Evolutionary conservation across 345 rosid genomes (phyloP).

Genomic region (Xanthoceras sorbifolium): DNA sequence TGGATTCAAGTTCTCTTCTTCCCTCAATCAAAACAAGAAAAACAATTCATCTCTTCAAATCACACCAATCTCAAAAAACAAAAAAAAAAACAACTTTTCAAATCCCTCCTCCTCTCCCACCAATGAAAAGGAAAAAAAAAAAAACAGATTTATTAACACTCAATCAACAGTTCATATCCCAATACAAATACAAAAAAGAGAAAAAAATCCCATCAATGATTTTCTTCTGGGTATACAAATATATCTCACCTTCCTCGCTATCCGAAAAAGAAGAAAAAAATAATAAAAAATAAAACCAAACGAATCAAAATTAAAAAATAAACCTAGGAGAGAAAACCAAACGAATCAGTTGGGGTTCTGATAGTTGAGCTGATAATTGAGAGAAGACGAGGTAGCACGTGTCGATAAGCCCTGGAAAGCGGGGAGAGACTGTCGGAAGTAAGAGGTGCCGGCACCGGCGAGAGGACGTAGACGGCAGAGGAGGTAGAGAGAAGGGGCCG

Average conservation of each 20-base stretch:
- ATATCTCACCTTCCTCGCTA: background rate
- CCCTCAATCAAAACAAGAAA: constrained; percentile 86
- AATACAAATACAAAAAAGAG: background rate
- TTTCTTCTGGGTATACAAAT: background rate
- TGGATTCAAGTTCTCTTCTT: constrained; percentile 75
- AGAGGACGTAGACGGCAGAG: too few relatives aligned
- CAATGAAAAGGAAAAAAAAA: background rate
- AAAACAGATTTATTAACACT: constrained; percentile 20
- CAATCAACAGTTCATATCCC: constrained; percentile 26
- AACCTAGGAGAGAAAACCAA: too few relatives aligned
- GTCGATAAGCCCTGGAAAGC: too few relatives aligned
- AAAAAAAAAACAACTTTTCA: constrained; percentile 11
- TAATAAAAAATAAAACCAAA: too few relatives aligned
- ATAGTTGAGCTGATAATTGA: too few relatives aligned
- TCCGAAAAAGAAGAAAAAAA: constrained; percentile 1
- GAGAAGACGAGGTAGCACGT: too few relatives aligned
- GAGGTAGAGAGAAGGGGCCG: too few relatives aligned
- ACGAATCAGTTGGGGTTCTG: too few relatives aligned
- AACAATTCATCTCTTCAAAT: constrained; percentile 76
- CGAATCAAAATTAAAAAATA: constrained; percentile 21
- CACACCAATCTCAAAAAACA: constrained; percentile 7
- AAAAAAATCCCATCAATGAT: constrained; percentile 21
- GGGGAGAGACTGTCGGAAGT: too few relatives aligned
- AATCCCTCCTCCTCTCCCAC: constrained; percentile 20
- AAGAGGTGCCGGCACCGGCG: too few relatives aligned